These are phyloP conservation scores for Penicillium concentricum DNA, from an alignment of 2,329 filamentous ascomycete species.

Conservation along the genomic window DNA sequence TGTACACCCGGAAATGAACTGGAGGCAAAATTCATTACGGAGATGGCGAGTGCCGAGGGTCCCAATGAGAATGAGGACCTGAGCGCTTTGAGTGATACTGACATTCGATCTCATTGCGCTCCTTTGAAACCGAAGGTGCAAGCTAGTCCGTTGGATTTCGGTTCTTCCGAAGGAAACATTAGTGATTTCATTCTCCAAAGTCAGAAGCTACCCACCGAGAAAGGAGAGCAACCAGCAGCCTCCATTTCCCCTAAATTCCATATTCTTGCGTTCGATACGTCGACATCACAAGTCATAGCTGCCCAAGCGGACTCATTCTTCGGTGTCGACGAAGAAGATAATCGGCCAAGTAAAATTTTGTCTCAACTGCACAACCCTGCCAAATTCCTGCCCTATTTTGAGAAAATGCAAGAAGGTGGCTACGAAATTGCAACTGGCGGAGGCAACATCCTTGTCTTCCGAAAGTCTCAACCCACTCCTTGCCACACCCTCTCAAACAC, in stretches of 20 bases:
- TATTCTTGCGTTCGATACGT: slow-evolving; percentile 41
- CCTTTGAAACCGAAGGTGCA: neutral
- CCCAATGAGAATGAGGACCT: slow-evolving; percentile 1
- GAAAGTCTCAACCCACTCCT: slow-evolving; percentile 13
- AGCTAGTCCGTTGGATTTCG: neutral
- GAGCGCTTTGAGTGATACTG: slow-evolving; percentile 2
- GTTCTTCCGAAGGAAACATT: slow-evolving; percentile 7
- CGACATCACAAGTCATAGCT: slow-evolving; percentile 28
- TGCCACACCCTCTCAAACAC: neutral
- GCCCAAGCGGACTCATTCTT: slow-evolving; percentile 37
- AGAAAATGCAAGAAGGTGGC: slow-evolving; percentile 38
- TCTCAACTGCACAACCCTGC: slow-evolving; percentile 40
- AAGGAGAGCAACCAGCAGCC: slow-evolving; percentile 4
- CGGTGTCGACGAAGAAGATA: slow-evolving; percentile 17
- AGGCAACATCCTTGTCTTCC: slow-evolving; percentile 44
- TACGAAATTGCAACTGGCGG: slow-evolving; percentile 45
- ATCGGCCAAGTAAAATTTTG: slow-evolving; percentile 36
- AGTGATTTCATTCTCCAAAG: slow-evolving; percentile 10
- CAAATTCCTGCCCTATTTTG: slow-evolving; percentile 44
- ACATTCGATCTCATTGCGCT: slow-evolving; percentile 13
- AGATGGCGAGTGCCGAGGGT: neutral
- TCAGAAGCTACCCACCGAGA: neutral
- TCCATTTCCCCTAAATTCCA: slow-evolving; percentile 23
- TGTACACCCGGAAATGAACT: slow-evolving; percentile 14
- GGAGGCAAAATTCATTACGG: slow-evolving; percentile 9